These are phyloP conservation scores for Globisporangium echinulatum DNA, from an alignment of 352 stramenopile genomes.

Conservation along the genomic window DNA sequence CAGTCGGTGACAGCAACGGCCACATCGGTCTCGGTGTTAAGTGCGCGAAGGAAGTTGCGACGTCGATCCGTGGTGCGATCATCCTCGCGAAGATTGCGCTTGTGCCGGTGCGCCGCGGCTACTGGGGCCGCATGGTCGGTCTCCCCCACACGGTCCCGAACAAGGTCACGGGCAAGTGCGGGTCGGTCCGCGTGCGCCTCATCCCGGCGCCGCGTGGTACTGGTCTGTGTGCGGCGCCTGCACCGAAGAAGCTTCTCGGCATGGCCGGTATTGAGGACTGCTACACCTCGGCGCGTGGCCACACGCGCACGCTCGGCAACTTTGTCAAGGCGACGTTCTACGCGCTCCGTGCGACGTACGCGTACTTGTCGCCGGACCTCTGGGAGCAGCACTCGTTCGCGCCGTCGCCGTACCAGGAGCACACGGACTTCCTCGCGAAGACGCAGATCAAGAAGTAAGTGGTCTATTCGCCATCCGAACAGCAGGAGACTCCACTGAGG, in stretches of 20 bases:
- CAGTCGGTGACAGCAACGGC: constrained; percentile 96
- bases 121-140: constrained; percentile 96
- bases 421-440: constrained; percentile 99
- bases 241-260: constrained; percentile 97
- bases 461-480: not conserved
- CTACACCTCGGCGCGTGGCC: constrained; percentile 94
- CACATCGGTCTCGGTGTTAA: constrained; percentile 99
- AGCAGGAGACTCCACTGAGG: no score
- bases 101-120: constrained; percentile 97
- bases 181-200: constrained; percentile 97
- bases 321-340: constrained; percentile 99
- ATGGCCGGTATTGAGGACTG: constrained; percentile 99
- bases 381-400: constrained; percentile 96
- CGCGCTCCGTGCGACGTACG: constrained; percentile 96
- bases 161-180: constrained; percentile 99
- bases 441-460: constrained; percentile 89
- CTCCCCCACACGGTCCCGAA: constrained; percentile 96
- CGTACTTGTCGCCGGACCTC: constrained; percentile 98
- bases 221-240: constrained; percentile 96
- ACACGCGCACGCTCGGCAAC: constrained; percentile 99
- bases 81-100: constrained; percentile 99
- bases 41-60: constrained; percentile 98
- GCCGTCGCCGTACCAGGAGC: constrained; percentile 96
- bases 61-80: constrained; percentile 98
- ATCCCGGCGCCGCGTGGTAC: constrained; percentile 99